Evolutionary conservation across 1,284 basidiomycete species (phyloP).

Genomic region (Pyrrhoderma noxium): DNA sequence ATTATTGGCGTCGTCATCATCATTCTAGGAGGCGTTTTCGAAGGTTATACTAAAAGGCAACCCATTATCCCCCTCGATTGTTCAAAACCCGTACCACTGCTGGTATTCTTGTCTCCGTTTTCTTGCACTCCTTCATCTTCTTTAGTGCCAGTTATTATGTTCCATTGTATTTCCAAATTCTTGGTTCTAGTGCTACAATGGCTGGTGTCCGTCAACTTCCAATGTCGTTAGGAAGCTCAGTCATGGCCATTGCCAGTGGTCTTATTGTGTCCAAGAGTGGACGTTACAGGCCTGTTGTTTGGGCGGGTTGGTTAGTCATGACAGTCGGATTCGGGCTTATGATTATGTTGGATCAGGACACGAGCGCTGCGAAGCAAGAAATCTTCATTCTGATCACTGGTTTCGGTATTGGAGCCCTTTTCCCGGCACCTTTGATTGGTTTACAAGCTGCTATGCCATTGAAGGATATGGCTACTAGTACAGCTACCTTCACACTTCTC

Average conservation of each 20-base stretch:
- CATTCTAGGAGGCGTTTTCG: conserved; percentile 35
- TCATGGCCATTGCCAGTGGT: conserved; percentile 13
- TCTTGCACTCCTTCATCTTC: conserved; percentile 36
- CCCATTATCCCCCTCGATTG: conserved; percentile 47
- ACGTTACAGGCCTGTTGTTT: conserved; percentile 17
- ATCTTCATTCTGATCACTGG: conserved; percentile 30
- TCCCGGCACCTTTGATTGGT: conserved; percentile 31
- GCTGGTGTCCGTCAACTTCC: conserved; percentile 41
- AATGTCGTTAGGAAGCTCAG: conserved; percentile 32
- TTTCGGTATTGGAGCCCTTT: conserved; percentile 32
- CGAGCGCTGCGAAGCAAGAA: conserved; percentile 27
- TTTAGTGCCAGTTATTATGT: conserved; percentile 27
- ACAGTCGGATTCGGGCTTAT: conserved; percentile 31
- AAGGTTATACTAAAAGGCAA: conserved; percentile 39
- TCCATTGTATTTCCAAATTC: conserved; percentile 35
- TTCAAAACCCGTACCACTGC: conserved; percentile 42
- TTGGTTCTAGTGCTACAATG: conserved; percentile 37
- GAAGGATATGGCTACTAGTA: conserved; percentile 38
- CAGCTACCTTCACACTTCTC: conserved; percentile 30
- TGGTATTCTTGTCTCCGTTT: conserved; percentile 31
- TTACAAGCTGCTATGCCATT: conserved; percentile 42
- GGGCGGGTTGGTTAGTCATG: conserved; percentile 25
- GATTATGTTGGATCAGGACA: conserved; percentile 28
- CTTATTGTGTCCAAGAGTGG: conserved; percentile 12
- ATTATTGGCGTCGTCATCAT: conserved; percentile 38